A percentile compares a stretch with the other conserved stretches of the same genome.
These are phyloP conservation scores for Physaria fendleri DNA, from an alignment of 345 rosid species.

Conservation along the genomic window DNA sequence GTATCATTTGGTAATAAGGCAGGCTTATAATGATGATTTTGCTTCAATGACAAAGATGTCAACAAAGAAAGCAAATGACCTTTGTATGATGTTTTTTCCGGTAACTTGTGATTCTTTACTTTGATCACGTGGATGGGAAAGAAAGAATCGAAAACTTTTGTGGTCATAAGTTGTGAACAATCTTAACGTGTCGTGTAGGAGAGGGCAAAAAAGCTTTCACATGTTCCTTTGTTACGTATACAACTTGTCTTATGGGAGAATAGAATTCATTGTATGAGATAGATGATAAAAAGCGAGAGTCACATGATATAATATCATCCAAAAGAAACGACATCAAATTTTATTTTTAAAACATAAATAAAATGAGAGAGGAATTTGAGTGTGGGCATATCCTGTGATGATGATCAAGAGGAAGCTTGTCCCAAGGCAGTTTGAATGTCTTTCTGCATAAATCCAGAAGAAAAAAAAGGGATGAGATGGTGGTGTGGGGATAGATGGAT, in stretches of 20 bases:
- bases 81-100: background rate
- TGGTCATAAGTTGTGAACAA: slow-evolving; percentile 23
- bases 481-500: background rate
- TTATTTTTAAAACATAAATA: slow-evolving; percentile 7
- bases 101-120: slow-evolving; percentile 13
- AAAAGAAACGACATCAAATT: background rate
- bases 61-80: background rate
- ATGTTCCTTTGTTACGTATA: slow-evolving; percentile 22
- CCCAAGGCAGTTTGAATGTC: slow-evolving; percentile 57
- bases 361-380: background rate
- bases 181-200: slow-evolving; percentile 25
- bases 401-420: slow-evolving; percentile 32
- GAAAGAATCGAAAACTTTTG: slow-evolving; percentile 20
- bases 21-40: slow-evolving; percentile 13
- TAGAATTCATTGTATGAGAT: background rate
- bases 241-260: background rate
- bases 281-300: background rate
- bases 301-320: slow-evolving; percentile 9
- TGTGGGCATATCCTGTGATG: too few species aligned
- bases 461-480: background rate
- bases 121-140: slow-evolving; percentile 3
- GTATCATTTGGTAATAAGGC: background rate
- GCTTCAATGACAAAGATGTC: slow-evolving; percentile 20
- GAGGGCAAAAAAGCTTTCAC: slow-evolving; percentile 13
- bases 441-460: slow-evolving; percentile 42